phyloP scores from a whole-genome alignment of 176 grass and related monocot species.

The Elymus sibiricus region DNA sequence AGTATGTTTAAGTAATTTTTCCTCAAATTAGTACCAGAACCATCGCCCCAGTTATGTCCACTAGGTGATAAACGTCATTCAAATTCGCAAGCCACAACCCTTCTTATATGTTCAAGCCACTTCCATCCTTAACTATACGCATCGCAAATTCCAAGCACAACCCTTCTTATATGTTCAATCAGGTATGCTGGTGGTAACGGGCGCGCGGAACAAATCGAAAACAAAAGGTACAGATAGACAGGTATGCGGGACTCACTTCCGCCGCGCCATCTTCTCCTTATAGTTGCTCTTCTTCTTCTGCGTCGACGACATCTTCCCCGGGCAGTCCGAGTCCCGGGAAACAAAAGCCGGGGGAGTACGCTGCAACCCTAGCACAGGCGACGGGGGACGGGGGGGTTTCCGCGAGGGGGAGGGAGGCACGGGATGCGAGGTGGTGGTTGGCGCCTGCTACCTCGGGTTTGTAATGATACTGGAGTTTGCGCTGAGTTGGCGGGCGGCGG shows the following conservation, averaged over 20 bases:
- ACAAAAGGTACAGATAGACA: not conserved
- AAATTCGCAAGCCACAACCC: not conserved
- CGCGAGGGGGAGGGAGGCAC: not conserved
- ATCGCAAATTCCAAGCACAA: not conserved
- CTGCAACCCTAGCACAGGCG: not conserved
- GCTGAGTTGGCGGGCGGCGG: not conserved
- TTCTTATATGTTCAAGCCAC: no score
- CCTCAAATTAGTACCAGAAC: not conserved
- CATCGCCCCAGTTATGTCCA: not conserved
- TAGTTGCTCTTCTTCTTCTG: constrained; percentile 73
- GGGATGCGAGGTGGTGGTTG: not conserved
- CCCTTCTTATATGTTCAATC: not conserved
- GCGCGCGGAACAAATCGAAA: not conserved
- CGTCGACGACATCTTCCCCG: constrained; percentile 51
- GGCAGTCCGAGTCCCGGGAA: not conserved
- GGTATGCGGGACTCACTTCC: constrained; percentile 55
- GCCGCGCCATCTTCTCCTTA: constrained; percentile 86
- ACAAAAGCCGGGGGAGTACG: not conserved
- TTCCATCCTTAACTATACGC: not conserved
- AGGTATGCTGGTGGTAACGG: constrained; percentile 1
- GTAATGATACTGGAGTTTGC: not conserved
- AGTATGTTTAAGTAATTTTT: not conserved
- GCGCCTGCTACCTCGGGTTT: not conserved
- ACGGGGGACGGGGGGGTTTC: not conserved
- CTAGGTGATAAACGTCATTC: not conserved